phyloP scores from a whole-genome alignment of 179 eudicot species.

The Silene vulgaris region DNA sequence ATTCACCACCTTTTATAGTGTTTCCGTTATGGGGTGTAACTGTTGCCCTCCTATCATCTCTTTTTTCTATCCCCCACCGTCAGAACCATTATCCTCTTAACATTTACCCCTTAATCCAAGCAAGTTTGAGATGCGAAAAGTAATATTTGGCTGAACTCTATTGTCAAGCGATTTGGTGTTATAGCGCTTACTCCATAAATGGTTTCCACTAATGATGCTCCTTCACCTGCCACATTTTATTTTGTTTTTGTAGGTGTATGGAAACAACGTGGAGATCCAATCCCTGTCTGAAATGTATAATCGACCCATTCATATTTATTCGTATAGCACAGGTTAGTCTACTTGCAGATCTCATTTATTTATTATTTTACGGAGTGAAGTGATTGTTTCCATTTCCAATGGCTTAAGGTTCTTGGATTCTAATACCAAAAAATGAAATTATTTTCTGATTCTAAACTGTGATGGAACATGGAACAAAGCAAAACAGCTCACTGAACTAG shows the following conservation, averaged over 20 bases:
- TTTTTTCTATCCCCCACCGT: neutral
- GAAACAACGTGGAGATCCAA: conserved; percentile 93
- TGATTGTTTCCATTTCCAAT: neutral
- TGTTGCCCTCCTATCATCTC: neutral
- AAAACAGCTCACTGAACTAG: too few species aligned
- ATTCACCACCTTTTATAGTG: neutral
- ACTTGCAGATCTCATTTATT: neutral
- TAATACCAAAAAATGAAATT: neutral
- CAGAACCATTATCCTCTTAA: too few species aligned
- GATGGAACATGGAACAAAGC: too few species aligned
- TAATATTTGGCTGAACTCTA: neutral
- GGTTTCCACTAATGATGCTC: conserved; percentile 2
- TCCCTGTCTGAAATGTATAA: conserved; percentile 94
- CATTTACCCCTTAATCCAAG: too few species aligned
- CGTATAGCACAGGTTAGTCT: conserved; percentile 72
- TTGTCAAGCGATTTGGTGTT: neutral
- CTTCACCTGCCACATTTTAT: neutral
- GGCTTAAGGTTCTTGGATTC: neutral
- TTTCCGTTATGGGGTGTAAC: neutral
- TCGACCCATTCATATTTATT: conserved; percentile 93
- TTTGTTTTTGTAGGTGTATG: conserved; percentile 62
- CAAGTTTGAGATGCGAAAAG: neutral
- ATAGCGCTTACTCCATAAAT: neutral
- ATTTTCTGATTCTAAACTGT: too few species aligned
- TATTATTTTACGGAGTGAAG: neutral